These are phyloP conservation scores for Hygrocybe coccinea DNA, from an alignment of 768 basidiomycete genomes.

Conservation along the genomic window DNA sequence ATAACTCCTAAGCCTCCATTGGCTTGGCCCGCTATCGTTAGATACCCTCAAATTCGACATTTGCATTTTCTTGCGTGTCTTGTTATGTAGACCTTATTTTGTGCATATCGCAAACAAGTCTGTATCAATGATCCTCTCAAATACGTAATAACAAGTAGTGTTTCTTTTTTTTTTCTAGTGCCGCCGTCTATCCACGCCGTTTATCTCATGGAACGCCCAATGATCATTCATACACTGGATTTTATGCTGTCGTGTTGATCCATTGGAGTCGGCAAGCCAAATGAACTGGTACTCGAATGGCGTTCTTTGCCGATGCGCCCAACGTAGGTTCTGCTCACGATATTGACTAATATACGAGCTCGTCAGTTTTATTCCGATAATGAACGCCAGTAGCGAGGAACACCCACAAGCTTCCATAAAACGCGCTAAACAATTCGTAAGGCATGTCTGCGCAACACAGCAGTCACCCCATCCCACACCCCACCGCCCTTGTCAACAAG, in stretches of 20 bases:
- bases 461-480: background rate
- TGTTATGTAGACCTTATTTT: too few species aligned
- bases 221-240: too few species aligned
- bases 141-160: too few species aligned
- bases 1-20: constrained; percentile 4
- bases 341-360: constrained; percentile 55
- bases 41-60: too few species aligned
- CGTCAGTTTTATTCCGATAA: background rate
- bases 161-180: too few species aligned
- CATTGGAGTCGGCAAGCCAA: background rate
- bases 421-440: constrained; percentile 70
- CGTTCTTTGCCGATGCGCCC: constrained; percentile 54
- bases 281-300: constrained; percentile 22
- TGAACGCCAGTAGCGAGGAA: background rate
- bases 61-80: too few species aligned
- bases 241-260: background rate
- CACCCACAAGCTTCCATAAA: constrained; percentile 82
- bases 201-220: too few species aligned
- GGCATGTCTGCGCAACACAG: constrained; percentile 56
- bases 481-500: too few species aligned
- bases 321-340: constrained; percentile 68
- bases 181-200: too few species aligned
- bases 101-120: too few species aligned
- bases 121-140: too few species aligned
- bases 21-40: too few species aligned